phyloP scores from a whole-genome alignment of 495 filamentous ascomycete genomes.

The Platismatia glauca region DNA sequence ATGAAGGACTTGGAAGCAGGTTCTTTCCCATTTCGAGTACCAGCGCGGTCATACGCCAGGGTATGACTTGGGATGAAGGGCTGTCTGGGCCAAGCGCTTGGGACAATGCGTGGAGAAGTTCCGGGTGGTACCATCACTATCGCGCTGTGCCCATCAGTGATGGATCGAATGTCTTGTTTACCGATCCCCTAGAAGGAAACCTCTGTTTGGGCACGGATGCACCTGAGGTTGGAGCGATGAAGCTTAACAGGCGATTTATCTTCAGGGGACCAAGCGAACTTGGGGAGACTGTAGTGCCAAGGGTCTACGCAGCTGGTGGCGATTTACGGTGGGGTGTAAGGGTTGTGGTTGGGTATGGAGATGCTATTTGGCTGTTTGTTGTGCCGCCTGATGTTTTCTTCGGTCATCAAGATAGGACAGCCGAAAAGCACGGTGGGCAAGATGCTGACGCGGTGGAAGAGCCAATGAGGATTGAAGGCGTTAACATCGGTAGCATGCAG shows the following conservation, averaged over 20 bases:
- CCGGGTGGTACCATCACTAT: constrained; percentile 45
- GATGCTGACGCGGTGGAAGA: too few relatives aligned
- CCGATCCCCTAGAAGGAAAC: constrained; percentile 49
- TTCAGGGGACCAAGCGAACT: constrained; percentile 29
- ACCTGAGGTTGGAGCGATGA: constrained; percentile 44
- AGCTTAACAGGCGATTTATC: constrained; percentile 34
- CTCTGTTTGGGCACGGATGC: constrained; percentile 62
- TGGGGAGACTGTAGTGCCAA: constrained; percentile 26
- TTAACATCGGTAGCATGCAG: constrained; percentile 7
- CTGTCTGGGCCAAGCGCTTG: background rate
- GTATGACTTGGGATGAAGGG: constrained; percentile 6
- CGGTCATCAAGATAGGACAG: constrained; percentile 8
- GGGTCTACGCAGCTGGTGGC: constrained; percentile 49
- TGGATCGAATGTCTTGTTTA: constrained; percentile 61
- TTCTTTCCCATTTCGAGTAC: constrained; percentile 14
- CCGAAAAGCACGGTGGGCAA: background rate
- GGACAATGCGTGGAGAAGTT: background rate
- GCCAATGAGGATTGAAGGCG: constrained; percentile 28
- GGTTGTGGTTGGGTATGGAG: constrained; percentile 51
- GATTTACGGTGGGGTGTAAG: constrained; percentile 54
- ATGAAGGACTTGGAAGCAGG: background rate
- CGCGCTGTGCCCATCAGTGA: constrained; percentile 61
- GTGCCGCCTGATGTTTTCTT: constrained; percentile 52
- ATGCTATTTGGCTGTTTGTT: constrained; percentile 50
- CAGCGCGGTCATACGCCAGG: background rate